Conservation (phyloP, 768 basidiomycete genomes). For the Auricularia sp. region DNA sequence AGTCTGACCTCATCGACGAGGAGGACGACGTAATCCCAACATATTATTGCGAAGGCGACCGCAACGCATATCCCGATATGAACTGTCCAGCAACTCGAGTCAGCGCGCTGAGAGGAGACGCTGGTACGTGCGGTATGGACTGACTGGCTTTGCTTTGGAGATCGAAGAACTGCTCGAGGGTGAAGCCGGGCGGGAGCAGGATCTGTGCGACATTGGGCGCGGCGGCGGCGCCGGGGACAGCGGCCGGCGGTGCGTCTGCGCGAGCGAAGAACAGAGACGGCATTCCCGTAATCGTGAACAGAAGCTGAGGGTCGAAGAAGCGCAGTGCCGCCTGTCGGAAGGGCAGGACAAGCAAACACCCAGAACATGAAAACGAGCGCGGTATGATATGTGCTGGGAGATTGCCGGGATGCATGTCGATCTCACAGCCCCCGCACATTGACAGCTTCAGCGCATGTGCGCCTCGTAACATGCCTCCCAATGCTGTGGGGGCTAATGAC, state of each 20-base stretch:
- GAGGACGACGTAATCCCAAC: conserved; percentile 25
- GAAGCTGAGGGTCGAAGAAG: neutral
- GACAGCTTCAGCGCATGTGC: neutral
- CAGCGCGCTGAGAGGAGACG: neutral
- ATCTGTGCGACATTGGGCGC: neutral
- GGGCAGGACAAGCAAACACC: neutral
- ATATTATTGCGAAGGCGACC: conserved; percentile 22
- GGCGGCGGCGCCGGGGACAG: neutral
- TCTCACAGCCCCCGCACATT: neutral
- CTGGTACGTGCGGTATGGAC: neutral
- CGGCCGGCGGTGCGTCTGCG: neutral
- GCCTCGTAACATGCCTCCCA: no score
- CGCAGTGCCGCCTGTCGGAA: neutral
- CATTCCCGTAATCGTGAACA: neutral
- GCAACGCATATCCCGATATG: conserved; percentile 16
- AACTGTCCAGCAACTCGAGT: neutral
- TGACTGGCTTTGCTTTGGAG: neutral
- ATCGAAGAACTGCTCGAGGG: neutral
- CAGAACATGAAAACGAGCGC: neutral
- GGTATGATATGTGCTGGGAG: neutral
- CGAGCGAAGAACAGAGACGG: neutral
- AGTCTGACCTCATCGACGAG: neutral
- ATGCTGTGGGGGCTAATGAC: no score
- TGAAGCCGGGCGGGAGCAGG: neutral
- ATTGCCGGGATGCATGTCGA: neutral